Evolutionary conservation across 495 filamentous ascomycete species (phyloP).

Genomic region (Penicillium subrubescens): DNA sequence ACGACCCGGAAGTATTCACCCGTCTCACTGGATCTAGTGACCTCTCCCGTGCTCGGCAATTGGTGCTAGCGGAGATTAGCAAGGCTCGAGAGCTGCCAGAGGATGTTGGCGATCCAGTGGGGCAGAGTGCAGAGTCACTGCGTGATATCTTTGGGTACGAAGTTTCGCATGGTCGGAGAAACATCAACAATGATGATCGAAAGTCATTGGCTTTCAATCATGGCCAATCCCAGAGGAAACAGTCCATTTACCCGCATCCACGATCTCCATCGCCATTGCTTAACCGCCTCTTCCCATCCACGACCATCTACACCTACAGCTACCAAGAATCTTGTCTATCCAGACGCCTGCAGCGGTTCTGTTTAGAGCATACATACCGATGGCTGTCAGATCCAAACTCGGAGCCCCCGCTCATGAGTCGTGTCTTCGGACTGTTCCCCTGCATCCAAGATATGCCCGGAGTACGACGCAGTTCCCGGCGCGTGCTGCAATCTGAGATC

Average conservation of each 20-base stretch:
- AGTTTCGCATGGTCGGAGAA: slow-evolving; percentile 5
- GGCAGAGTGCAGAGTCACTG: not conserved
- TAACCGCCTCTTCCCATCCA: slow-evolving; percentile 29
- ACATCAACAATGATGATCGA: not conserved
- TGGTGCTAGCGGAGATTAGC: slow-evolving; percentile 25
- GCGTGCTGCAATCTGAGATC: slow-evolving; percentile 31
- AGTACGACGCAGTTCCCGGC: slow-evolving; percentile 46
- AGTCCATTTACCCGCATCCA: not conserved
- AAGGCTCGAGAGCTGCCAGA: slow-evolving; percentile 1
- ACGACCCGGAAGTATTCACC: slow-evolving; percentile 9
- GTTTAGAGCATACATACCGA: slow-evolving; percentile 62
- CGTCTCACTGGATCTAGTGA: not conserved
- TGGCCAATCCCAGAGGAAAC: not conserved
- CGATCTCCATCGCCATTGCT: slow-evolving; percentile 26
- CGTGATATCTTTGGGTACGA: slow-evolving; percentile 25
- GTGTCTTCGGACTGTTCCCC: slow-evolving; percentile 70
- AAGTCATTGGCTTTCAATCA: not conserved
- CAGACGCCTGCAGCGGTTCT: slow-evolving; percentile 66
- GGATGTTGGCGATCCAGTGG: not conserved
- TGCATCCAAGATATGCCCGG: slow-evolving; percentile 56
- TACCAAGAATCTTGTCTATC: slow-evolving; percentile 70
- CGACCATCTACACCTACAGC: slow-evolving; percentile 36
- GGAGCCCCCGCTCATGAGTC: slow-evolving; percentile 49
- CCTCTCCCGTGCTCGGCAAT: slow-evolving; percentile 17
- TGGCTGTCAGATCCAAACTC: slow-evolving; percentile 60